These are phyloP conservation scores for Aspergillus cristatus DNA, from an alignment of 495 filamentous ascomycete species.

Conservation along the genomic window DNA sequence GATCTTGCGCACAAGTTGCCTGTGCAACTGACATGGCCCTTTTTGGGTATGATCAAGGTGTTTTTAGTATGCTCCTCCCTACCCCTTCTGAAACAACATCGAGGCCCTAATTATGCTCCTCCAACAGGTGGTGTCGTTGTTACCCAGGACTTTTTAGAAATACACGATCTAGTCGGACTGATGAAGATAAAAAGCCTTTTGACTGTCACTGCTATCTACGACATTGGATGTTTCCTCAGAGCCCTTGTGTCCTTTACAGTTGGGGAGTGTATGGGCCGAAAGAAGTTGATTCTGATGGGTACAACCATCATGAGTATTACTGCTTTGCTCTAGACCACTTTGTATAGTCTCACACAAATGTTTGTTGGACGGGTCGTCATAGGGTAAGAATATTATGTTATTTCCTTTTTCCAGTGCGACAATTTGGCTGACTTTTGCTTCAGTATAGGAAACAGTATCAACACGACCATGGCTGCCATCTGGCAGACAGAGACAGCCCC, in stretches of 20 bases:
- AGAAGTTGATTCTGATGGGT: conserved; percentile 56
- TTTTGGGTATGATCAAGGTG: conserved; percentile 48
- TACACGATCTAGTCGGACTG: conserved; percentile 10
- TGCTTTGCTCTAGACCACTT: conserved; percentile 52
- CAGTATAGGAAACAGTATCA: conserved; percentile 59
- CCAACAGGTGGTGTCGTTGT: conserved; percentile 8
- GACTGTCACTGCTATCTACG: conserved; percentile 54
- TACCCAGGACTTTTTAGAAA: conserved; percentile 40
- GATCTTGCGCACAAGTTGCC: neutral
- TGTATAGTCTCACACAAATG: conserved; percentile 51
- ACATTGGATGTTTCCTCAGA: conserved; percentile 68
- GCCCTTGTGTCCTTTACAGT: conserved; percentile 61
- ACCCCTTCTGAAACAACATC: no score
- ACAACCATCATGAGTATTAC: conserved; percentile 58
- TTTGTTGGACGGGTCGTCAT: conserved; percentile 53
- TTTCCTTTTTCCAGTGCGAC: no score
- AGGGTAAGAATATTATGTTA: no score
- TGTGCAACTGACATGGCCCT: conserved; percentile 9
- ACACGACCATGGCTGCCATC: conserved; percentile 53
- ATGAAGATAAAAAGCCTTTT: conserved; percentile 22
- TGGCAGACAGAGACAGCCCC: conserved; percentile 59
- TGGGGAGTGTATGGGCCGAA: conserved; percentile 59
- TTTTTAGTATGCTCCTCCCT: conserved; percentile 48
- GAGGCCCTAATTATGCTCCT: neutral
- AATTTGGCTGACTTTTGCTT: no score